A percentile compares a stretch with the other conserved stretches of the same genome.
phyloP scores from a whole-genome alignment of 108 stramenopile species.

The Fistulifera solaris region DNA sequence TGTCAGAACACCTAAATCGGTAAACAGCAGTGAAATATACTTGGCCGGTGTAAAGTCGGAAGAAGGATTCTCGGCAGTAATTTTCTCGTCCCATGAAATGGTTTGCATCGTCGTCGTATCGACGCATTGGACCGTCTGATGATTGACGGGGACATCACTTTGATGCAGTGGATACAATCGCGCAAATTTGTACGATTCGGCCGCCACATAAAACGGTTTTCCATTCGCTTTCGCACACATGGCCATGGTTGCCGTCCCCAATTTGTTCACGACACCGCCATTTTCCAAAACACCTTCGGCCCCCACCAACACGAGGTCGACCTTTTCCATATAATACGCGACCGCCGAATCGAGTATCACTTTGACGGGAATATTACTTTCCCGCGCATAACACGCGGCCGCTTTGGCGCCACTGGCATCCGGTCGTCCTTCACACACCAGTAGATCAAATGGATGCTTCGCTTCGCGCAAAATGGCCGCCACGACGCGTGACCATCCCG shows the following conservation, averaged over 20 bases:
- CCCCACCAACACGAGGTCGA: constrained; percentile 90
- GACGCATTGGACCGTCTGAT: constrained; percentile 30
- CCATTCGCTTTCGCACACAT: constrained; percentile 76
- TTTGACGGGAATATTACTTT: constrained; percentile 81
- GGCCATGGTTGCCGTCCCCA: constrained; percentile 85
- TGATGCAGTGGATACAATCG: constrained; percentile 92
- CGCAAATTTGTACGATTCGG: constrained; percentile 97
- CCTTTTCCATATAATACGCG: constrained; percentile 89
- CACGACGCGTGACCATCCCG: constrained; percentile 88
- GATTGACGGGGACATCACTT: constrained; percentile 64
- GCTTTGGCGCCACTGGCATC: constrained; percentile 80
- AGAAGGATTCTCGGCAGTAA: constrained; percentile 33
- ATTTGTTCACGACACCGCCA: constrained; percentile 93
- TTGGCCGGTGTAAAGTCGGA: constrained; percentile 95
- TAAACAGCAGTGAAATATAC: constrained; percentile 95
- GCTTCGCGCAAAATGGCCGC: constrained; percentile 71
- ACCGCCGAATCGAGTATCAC: constrained; percentile 92
- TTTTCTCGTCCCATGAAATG: not conserved
- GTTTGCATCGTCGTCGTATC: constrained; percentile 33
- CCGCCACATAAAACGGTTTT: constrained; percentile 97
- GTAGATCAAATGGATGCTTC: constrained; percentile 71
- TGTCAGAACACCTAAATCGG: constrained; percentile 94
- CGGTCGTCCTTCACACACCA: constrained; percentile 85
- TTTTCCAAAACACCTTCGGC: constrained; percentile 97
- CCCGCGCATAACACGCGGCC: constrained; percentile 48